Conservation (phyloP, 1,284 basidiomycete species). For the Anthracocystis walkeri region DNA sequence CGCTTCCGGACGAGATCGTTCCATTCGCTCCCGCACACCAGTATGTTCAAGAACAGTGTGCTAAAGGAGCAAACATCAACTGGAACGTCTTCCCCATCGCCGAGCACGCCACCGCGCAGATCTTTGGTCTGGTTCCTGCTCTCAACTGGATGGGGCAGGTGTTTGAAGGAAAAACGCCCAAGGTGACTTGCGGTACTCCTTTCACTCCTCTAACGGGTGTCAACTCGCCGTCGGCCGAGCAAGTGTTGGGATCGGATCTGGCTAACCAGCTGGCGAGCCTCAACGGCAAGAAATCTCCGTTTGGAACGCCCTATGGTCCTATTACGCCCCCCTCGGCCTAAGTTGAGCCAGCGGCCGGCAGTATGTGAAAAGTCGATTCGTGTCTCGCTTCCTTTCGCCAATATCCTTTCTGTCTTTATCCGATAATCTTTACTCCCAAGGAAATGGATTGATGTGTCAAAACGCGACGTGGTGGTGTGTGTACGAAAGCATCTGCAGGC, state of each 20-base stretch:
- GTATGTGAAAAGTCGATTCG: too few species aligned
- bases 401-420: too few species aligned
- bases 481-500: too few species aligned
- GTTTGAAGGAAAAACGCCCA: conserved; percentile 36
- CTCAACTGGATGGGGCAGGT: conserved; percentile 44
- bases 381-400: too few species aligned
- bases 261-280: conserved; percentile 25
- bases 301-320: conserved; percentile 17
- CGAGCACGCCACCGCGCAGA: conserved; percentile 49
- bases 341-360: too few species aligned
- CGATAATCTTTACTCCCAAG: too few species aligned
- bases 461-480: too few species aligned
- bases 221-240: conserved; percentile 13
- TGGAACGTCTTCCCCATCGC: conserved; percentile 44
- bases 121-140: conserved; percentile 38
- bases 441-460: too few species aligned
- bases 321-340: not conserved
- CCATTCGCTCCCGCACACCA: conserved; percentile 42
- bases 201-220: conserved; percentile 11
- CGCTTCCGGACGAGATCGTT: conserved; percentile 62
- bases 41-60: conserved; percentile 61
- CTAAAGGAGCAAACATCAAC: conserved; percentile 58
- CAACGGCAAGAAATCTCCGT: conserved; percentile 20
- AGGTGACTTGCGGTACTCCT: conserved; percentile 36
- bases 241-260: conserved; percentile 31